These are phyloP conservation scores for Boletus holoroseus DNA, from an alignment of 1,284 basidiomycete species.

Conservation along the genomic window DNA sequence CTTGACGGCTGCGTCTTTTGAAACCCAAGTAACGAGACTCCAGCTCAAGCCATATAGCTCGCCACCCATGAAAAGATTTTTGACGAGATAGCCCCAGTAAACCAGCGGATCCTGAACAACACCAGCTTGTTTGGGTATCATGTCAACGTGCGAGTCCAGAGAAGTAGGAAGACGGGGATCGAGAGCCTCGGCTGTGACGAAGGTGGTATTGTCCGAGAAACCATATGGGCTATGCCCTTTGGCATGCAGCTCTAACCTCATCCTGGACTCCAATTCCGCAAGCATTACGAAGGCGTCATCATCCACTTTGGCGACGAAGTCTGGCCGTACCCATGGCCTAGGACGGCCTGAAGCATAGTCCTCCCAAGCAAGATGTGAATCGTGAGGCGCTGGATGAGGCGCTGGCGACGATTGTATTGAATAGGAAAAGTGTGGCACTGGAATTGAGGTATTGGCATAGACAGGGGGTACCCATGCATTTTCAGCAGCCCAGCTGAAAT, in stretches of 20 bases:
- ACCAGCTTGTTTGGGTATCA: constrained; percentile 2
- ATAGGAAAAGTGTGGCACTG: constrained; percentile 53
- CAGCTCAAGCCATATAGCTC: constrained; percentile 91
- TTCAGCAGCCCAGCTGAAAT: constrained; percentile 84
- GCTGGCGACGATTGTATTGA: constrained; percentile 49
- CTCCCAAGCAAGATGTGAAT: constrained; percentile 52
- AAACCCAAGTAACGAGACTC: constrained; percentile 86
- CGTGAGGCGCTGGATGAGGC: constrained; percentile 60
- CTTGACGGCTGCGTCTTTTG: constrained; percentile 66
- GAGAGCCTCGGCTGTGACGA: constrained; percentile 1
- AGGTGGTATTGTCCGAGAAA: constrained; percentile 11
- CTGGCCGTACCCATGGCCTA: constrained; percentile 70
- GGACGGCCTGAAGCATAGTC: constrained; percentile 43
- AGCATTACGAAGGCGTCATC: constrained; percentile 94
- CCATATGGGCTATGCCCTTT: constrained; percentile 32
- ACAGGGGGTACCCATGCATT: constrained; percentile 88
- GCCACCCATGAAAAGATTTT: constrained; percentile 93
- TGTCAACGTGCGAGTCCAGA: background rate
- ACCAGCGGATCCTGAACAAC: constrained; percentile 62
- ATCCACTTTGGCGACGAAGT: constrained; percentile 89
- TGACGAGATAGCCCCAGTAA: constrained; percentile 95
- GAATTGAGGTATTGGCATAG: constrained; percentile 42
- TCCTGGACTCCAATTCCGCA: constrained; percentile 81
- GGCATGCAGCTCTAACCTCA: constrained; percentile 68
- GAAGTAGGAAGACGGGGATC: background rate